phyloP scores from a whole-genome alignment of 768 basidiomycete species.

The Phlebiopsis flavidoalba region DNA sequence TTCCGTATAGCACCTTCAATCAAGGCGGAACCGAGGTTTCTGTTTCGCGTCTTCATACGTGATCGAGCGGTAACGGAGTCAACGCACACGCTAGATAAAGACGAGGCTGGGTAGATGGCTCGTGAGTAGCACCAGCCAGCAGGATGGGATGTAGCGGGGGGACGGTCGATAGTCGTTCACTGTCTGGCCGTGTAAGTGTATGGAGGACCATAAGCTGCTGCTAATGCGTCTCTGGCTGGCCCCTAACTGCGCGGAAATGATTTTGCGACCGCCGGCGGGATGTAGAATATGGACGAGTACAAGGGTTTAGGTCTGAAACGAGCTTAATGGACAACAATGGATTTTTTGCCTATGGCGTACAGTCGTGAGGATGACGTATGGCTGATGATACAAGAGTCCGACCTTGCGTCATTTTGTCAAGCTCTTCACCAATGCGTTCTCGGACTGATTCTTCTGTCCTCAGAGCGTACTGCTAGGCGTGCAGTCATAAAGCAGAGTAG shows the following conservation, averaged over 20 bases:
- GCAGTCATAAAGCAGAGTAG: not conserved
- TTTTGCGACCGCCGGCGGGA: slow-evolving; percentile 40
- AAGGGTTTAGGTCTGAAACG: slow-evolving; percentile 71
- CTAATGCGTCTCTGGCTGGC: slow-evolving; percentile 40
- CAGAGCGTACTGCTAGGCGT: slow-evolving; percentile 47
- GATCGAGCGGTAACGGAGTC: slow-evolving; percentile 60
- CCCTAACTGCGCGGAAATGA: slow-evolving; percentile 43
- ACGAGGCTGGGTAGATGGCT: slow-evolving; percentile 42
- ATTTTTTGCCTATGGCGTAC: slow-evolving; percentile 50
- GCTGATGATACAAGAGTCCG: not conserved
- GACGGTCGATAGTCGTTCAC: slow-evolving; percentile 23
- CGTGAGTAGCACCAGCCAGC: slow-evolving; percentile 27
- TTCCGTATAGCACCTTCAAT: slow-evolving; percentile 68
- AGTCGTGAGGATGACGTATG: not conserved
- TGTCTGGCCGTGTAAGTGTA: slow-evolving; percentile 33
- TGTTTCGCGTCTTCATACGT: slow-evolving; percentile 63
- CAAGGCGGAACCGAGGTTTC: slow-evolving; percentile 47
- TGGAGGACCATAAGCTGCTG: slow-evolving; percentile 57
- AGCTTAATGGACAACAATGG: slow-evolving; percentile 70
- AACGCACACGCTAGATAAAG: slow-evolving; percentile 78
- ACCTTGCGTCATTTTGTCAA: slow-evolving; percentile 95
- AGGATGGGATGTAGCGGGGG: slow-evolving; percentile 47
- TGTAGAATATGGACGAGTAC: slow-evolving; percentile 60
- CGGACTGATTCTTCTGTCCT: slow-evolving; percentile 79
- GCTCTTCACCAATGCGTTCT: slow-evolving; percentile 88